Conservation (phyloP, 768 basidiomycete genomes). For the Naematelia aurantialba region DNA sequence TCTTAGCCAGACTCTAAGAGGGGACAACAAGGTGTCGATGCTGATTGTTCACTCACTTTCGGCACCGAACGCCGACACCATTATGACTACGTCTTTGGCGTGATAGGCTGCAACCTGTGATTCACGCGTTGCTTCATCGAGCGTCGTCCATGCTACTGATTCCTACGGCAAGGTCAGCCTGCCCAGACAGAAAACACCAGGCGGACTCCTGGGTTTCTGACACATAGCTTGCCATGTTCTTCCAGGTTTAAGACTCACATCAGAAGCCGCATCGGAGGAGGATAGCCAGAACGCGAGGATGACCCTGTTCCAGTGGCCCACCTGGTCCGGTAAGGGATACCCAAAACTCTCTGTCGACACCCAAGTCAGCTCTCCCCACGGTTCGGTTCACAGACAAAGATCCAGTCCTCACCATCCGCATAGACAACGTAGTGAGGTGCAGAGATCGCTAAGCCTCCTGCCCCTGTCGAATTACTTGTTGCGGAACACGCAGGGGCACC, state of each 20-base stretch:
- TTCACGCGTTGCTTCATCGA: conserved; percentile 50
- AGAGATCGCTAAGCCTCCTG: not conserved
- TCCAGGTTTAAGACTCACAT: not conserved
- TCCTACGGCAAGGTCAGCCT: too few relatives aligned
- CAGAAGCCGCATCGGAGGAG: conserved; percentile 25
- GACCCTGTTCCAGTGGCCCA: conserved; percentile 32
- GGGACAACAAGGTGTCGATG: too few relatives aligned
- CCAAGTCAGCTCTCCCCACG: conserved; percentile 24
- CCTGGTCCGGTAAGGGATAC: conserved; percentile 9
- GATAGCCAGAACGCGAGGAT: conserved; percentile 50
- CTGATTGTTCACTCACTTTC: conserved; percentile 14
- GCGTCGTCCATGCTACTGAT: conserved; percentile 30
- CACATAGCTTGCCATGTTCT: too few relatives aligned
- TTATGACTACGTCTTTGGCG: conserved; percentile 60
- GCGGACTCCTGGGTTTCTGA: too few relatives aligned
- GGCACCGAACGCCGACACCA: conserved; percentile 65
- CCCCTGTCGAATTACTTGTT: not conserved
- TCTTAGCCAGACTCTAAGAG: too few relatives aligned
- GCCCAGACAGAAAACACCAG: too few relatives aligned
- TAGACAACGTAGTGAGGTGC: conserved; percentile 45
- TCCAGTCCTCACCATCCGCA: conserved; percentile 20
- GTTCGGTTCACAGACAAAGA: not conserved
- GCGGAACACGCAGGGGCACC: too few relatives aligned
- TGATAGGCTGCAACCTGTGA: conserved; percentile 58
- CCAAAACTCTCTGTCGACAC: conserved; percentile 36